Evolutionary conservation across 1,284 basidiomycete species (phyloP), one percentile per base, ranked within the genome.

Genomic region (Ceratobasidium papillatum): DNA sequence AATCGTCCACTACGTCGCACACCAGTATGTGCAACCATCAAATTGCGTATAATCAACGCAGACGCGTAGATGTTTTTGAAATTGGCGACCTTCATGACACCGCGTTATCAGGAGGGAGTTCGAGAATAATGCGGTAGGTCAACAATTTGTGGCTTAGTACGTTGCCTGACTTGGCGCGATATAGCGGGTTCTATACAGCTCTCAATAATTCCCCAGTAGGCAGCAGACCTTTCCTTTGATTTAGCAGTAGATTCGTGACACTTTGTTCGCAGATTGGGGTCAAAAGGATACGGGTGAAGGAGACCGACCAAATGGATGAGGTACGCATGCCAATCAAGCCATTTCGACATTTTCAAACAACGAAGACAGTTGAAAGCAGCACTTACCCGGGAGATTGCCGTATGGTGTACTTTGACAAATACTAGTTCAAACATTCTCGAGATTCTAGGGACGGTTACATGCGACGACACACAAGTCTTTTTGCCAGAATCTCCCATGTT

Each of bases 1-100:
- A n/a, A n/a, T n/a, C n/a, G n/a, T n/a, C n/a, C n/a, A n/a, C n/a
- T n/a, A n/a, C n/a, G n/a, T n/a, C n/a, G n/a, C n/a, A n/a, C n/a
- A n/a, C n/a, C n/a, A n/a, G n/a, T n/a, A 58, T 58, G 54, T 58
- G 54, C 32, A 19, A 58, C 22, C 54, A 58, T 36, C 54, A 58
- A 34, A 14, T 34, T 19, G 54, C 54, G 9, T 58, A 58, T 19
- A 5, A 34, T 5, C 7, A 58, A 19, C 30, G 27, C 11, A 58
- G 17, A 19, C 25, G 32, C 32, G 7, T 14, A 14, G 17, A 58
- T 19, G 14, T 58, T 17, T 14, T 34, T 19, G 54, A 58, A 32
- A 58, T 58, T 8, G 1, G 9, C 7, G 32, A 34, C 5, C 27
- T 58, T 1, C 30, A 58, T 34, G 32, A 58, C 11, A 58, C 30